phyloP scores from a whole-genome alignment of 208 protist genomes.

The Phytomonas francai region DNA sequence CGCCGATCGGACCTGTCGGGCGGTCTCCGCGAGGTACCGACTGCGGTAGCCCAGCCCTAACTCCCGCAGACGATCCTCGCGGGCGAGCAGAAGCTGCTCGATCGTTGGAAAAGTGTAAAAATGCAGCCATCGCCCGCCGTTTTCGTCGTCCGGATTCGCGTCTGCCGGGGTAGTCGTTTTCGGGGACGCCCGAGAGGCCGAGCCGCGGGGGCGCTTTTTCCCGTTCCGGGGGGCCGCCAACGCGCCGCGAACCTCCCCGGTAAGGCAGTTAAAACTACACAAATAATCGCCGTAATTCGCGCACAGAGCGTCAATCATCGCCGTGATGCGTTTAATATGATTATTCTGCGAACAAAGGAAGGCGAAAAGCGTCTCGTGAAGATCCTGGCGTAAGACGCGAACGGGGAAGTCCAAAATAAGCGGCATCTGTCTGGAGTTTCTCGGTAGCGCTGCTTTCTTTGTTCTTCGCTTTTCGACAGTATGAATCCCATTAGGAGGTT shows the following conservation, averaged over 20 bases:
- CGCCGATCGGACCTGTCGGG: neutral
- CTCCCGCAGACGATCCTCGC: constrained; percentile 28
- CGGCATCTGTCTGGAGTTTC: neutral
- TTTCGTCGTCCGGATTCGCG: neutral
- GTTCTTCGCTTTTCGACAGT: neutral
- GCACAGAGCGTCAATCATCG: constrained; percentile 43
- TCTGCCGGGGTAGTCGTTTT: neutral
- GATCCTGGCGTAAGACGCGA: constrained; percentile 55
- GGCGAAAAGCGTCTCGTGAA: constrained; percentile 63
- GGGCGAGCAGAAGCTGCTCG: constrained; percentile 22
- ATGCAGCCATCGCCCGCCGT: constrained; percentile 19
- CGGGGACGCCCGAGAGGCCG: too few relatives aligned
- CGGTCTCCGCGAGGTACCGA: constrained; percentile 45
- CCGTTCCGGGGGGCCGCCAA: too few relatives aligned
- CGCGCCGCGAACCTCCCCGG: constrained; percentile 18
- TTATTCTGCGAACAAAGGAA: constrained; percentile 87
- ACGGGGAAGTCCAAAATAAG: constrained; percentile 14
- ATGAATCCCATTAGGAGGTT: neutral
- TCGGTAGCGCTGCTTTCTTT: neutral
- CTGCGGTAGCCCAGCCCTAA: constrained; percentile 72
- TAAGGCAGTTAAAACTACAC: constrained; percentile 33
- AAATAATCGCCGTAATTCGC: constrained; percentile 39
- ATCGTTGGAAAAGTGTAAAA: constrained; percentile 48
- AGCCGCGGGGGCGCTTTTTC: neutral
- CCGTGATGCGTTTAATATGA: constrained; percentile 60